These are phyloP conservation scores for Senna siamea DNA, from an alignment of 306 rosid species.

Conservation along the genomic window DNA sequence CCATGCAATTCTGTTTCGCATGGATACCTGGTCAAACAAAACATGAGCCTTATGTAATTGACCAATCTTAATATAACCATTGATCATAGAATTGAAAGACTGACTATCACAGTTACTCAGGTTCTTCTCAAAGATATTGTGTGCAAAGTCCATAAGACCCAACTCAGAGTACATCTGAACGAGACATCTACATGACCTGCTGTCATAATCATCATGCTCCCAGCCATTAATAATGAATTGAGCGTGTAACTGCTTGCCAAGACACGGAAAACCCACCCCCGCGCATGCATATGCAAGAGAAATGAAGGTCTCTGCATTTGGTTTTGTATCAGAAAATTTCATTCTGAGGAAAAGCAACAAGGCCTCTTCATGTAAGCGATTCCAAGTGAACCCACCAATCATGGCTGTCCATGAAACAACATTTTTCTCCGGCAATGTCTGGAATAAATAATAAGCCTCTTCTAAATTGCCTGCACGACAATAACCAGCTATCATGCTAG, in stretches of 20 bases:
- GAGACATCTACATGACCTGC: slow-evolving; percentile 65
- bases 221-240: slow-evolving; percentile 52
- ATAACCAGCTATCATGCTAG: slow-evolving; percentile 75
- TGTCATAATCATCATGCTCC: slow-evolving; percentile 61
- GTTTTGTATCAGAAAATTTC: slow-evolving; percentile 41
- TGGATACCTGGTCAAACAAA: slow-evolving; percentile 55
- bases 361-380: slow-evolving; percentile 61
- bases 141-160: slow-evolving; percentile 60
- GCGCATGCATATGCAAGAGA: slow-evolving; percentile 80
- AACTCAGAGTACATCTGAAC: slow-evolving; percentile 70
- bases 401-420: slow-evolving; percentile 77
- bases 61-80: slow-evolving; percentile 61
- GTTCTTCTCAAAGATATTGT: slow-evolving; percentile 43
- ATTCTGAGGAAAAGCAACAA: slow-evolving; percentile 58
- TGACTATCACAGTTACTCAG: slow-evolving; percentile 39
- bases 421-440: slow-evolving; percentile 65
- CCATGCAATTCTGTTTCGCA: slow-evolving; percentile 55
- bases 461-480: slow-evolving; percentile 62
- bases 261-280: slow-evolving; percentile 53
- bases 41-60: slow-evolving; percentile 62
- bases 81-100: slow-evolving; percentile 59
- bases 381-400: slow-evolving; percentile 77
- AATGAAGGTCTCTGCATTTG: slow-evolving; percentile 68
- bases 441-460: slow-evolving; percentile 58
- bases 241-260: slow-evolving; percentile 75